Conservation (phyloP, 208 protist genomes). For the Leishmania martiniquensis region DNA sequence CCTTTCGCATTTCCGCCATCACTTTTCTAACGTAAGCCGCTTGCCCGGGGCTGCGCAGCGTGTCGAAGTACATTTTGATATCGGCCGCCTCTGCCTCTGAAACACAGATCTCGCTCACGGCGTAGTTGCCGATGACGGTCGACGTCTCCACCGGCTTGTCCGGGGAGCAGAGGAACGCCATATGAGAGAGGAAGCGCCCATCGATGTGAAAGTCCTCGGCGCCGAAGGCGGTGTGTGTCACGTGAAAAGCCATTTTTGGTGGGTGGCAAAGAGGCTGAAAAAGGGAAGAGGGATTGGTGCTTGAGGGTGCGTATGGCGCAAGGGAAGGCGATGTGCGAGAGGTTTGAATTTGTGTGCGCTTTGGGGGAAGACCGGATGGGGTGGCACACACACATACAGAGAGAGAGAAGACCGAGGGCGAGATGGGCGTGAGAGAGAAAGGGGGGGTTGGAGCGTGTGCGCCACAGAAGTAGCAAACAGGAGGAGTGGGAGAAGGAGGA, state of each 20-base stretch:
- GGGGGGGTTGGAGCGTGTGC: not conserved
- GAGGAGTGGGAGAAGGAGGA: not conserved
- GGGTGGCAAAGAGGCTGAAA: not conserved
- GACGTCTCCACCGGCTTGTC: constrained; percentile 45
- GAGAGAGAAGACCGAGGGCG: not conserved
- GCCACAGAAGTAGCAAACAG: not conserved
- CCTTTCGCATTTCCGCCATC: constrained; percentile 24
- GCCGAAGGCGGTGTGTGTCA: constrained; percentile 37
- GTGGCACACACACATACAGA: not conserved
- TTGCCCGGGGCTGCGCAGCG: constrained; percentile 37
- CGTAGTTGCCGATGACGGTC: constrained; percentile 40
- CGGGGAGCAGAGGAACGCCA: constrained; percentile 39
- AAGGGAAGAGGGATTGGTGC: not conserved
- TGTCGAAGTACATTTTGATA: constrained; percentile 35
- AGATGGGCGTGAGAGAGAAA: not conserved
- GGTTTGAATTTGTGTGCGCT: not conserved
- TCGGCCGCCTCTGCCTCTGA: constrained; percentile 34
- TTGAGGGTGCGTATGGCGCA: not conserved
- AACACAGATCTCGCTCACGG: constrained; percentile 60
- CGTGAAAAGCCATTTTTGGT: constrained; percentile 14
- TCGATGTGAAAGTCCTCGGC: constrained; percentile 36
- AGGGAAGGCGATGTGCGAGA: too few relatives aligned
- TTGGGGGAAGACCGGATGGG: not conserved
- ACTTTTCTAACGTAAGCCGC: constrained; percentile 37
- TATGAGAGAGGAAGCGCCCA: constrained; percentile 28